Conservation (phyloP, 1,139 yeast species). For the Zhuliangozyma parablackwelliae region DNA sequence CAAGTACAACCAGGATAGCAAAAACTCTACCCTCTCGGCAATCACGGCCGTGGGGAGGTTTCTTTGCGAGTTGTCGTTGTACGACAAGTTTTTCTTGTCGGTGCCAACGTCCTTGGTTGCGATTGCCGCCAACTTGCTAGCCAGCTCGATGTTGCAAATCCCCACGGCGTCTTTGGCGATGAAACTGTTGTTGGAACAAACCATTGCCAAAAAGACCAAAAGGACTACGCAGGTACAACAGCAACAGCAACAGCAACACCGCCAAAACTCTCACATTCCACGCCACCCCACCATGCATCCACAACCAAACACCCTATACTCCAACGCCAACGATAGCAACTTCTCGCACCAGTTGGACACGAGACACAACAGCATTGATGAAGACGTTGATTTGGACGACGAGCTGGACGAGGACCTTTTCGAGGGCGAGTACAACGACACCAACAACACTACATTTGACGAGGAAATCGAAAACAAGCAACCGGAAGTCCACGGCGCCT, state of each 20-base stretch:
- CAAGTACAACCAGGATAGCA: slow-evolving; percentile 20
- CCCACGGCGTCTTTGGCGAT: slow-evolving; percentile 34
- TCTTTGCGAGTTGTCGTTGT: slow-evolving; percentile 72
- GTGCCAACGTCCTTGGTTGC: slow-evolving; percentile 63
- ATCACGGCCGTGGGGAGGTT: slow-evolving; percentile 58
- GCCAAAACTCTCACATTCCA: neutral
- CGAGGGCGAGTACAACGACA: slow-evolving; percentile 11
- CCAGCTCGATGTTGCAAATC: slow-evolving; percentile 59
- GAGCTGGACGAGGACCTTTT: slow-evolving; percentile 8
- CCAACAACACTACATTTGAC: slow-evolving; percentile 12
- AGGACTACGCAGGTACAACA: neutral
- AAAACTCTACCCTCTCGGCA: slow-evolving; percentile 36
- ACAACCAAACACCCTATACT: slow-evolving; percentile 5
- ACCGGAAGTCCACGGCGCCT: slow-evolving; percentile 46
- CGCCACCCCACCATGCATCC: slow-evolving; percentile 2
- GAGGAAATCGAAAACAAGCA: slow-evolving; percentile 28
- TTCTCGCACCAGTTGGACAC: slow-evolving; percentile 7
- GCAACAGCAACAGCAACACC: neutral
- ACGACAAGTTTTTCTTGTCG: slow-evolving; percentile 62
- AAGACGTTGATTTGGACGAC: slow-evolving; percentile 10
- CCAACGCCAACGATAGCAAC: slow-evolving; percentile 9
- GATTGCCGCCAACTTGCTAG: slow-evolving; percentile 63
- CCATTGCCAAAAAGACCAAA: slow-evolving; percentile 3
- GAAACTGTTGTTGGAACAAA: slow-evolving; percentile 18
- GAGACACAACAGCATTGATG: slow-evolving; percentile 9